Evolutionary conservation across 371 early-diverging fungal species (phyloP).

Genomic region (Mucor racemosus): DNA sequence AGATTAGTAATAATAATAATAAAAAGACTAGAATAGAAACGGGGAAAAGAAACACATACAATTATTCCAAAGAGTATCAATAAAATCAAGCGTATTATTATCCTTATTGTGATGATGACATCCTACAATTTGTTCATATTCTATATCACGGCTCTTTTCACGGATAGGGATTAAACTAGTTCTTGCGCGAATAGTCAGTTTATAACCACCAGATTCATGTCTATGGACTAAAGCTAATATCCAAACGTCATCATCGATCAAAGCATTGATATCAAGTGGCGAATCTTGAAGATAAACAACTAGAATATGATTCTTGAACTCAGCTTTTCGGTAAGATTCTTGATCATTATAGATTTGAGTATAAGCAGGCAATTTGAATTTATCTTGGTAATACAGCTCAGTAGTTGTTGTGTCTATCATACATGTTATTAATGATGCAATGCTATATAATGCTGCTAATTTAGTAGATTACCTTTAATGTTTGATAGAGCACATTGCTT

Average conservation of each 20-base stretch:
- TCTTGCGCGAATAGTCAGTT: constrained; percentile 23
- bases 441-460: background rate
- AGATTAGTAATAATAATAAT: background rate
- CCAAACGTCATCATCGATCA: constrained; percentile 37
- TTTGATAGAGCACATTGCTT: constrained; percentile 24
- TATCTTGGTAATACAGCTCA: constrained; percentile 25
- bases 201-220: constrained; percentile 21
- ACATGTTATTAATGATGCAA: constrained; percentile 13
- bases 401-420: constrained; percentile 14
- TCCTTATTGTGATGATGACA: background rate
- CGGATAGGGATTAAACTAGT: constrained; percentile 28
- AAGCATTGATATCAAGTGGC: constrained; percentile 17
- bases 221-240: constrained; percentile 36
- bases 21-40: background rate
- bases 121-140: constrained; percentile 23
- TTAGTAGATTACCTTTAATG: constrained; percentile 16
- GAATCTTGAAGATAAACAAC: constrained; percentile 49
- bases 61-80: constrained; percentile 34
- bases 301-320: constrained; percentile 46
- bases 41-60: constrained; percentile 17
- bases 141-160: constrained; percentile 26
- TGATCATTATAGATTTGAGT: constrained; percentile 24
- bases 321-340: constrained; percentile 16
- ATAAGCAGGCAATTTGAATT: constrained; percentile 25
- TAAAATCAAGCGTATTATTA: constrained; percentile 22